phyloP scores from a whole-genome alignment of 169 alveolate species.

The Plasmodium gallinaceum region DNA sequence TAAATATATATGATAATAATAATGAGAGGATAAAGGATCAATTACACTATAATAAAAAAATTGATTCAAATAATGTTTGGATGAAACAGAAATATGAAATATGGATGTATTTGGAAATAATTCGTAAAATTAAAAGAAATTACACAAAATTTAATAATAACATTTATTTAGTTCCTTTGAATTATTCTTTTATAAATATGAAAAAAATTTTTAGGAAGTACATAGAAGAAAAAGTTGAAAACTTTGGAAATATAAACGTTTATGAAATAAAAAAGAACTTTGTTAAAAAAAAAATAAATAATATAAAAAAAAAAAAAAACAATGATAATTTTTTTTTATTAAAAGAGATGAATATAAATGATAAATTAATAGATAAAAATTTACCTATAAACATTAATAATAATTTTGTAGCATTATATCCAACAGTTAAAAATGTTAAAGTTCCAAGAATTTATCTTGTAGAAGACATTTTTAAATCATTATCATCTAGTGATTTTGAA shows the following conservation, averaged over 20 bases:
- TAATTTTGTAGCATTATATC: constrained; percentile 52
- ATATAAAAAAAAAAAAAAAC: constrained; percentile 33
- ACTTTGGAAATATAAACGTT: constrained; percentile 11
- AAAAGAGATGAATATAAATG: constrained; percentile 24
- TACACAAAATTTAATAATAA: constrained; percentile 58
- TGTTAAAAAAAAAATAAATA: constrained; percentile 31
- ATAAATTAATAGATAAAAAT: constrained; percentile 43
- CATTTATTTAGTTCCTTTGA: constrained; percentile 72
- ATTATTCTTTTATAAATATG: constrained; percentile 66
- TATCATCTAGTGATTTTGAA: constrained; percentile 14
- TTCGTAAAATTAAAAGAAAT: constrained; percentile 64
- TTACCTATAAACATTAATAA: constrained; percentile 60
- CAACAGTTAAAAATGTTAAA: constrained; percentile 46
- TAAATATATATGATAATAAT: not conserved
- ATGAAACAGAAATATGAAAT: constrained; percentile 67
- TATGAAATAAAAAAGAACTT: constrained; percentile 11
- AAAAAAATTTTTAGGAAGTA: constrained; percentile 50
- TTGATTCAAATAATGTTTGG: constrained; percentile 26
- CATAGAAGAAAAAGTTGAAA: constrained; percentile 23
- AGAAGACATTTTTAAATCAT: constrained; percentile 35
- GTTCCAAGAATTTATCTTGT: constrained; percentile 36
- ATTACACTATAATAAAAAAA: constrained; percentile 6
- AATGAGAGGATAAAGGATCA: constrained; percentile 17
- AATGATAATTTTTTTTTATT: constrained; percentile 3
- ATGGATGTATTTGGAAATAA: constrained; percentile 71